These are phyloP conservation scores for Saccharomycopsis oosterbeekiorum DNA, from an alignment of 805 yeast genomes.

Conservation along the genomic window DNA sequence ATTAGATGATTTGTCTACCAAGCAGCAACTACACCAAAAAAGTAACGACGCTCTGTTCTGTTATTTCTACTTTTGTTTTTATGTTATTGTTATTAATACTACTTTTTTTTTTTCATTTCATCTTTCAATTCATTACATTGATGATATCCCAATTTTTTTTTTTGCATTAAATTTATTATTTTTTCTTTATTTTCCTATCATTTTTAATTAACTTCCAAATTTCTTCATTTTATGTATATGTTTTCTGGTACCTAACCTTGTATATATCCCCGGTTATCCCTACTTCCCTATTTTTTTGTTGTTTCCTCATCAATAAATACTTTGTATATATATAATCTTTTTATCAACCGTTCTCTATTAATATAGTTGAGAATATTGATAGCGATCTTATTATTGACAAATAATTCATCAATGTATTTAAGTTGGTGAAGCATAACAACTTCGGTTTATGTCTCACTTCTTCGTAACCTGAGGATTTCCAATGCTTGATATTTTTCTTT, in stretches of 20 bases:
- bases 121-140: neutral
- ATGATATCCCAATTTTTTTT: neutral
- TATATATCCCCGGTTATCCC: neutral
- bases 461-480: neutral
- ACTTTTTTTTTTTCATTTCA: neutral
- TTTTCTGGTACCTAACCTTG: neutral
- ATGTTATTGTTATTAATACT: neutral
- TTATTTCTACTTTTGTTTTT: neutral
- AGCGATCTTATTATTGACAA: too few species aligned
- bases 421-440: too few species aligned
- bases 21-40: too few species aligned
- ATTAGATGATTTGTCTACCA: neutral
- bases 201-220: neutral
- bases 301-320: too few species aligned
- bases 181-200: neutral
- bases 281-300: neutral
- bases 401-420: too few species aligned
- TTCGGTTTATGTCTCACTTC: neutral
- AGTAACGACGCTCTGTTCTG: too few species aligned
- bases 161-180: neutral
- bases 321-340: neutral
- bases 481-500: neutral
- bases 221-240: neutral
- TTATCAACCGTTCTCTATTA: neutral
- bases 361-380: neutral